Conservation (phyloP, 306 rosid species). For the Trifolium subterraneum region DNA sequence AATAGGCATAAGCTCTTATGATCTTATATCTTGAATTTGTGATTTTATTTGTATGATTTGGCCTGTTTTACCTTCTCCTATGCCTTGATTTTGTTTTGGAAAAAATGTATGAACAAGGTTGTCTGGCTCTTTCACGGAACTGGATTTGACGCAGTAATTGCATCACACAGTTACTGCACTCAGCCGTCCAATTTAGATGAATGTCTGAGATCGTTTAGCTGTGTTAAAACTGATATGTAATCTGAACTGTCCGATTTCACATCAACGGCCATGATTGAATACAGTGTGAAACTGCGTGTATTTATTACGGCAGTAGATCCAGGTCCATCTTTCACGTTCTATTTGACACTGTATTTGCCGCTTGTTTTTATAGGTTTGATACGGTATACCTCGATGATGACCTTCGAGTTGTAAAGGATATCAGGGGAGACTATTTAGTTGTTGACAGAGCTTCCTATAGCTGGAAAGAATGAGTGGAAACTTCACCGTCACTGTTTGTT, state of each 20-base stretch:
- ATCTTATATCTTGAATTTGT: background rate
- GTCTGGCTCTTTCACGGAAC: background rate
- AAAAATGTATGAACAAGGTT: background rate
- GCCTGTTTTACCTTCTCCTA: background rate
- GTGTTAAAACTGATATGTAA: no score
- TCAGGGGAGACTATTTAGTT: slow-evolving; percentile 84
- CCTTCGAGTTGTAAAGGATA: slow-evolving; percentile 81
- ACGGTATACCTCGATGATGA: slow-evolving; percentile 74
- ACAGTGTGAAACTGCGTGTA: no score
- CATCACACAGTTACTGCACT: no score
- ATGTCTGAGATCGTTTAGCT: no score
- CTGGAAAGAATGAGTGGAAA: slow-evolving; percentile 71
- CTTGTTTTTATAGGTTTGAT: slow-evolving; percentile 69
- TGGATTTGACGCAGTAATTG: no score
- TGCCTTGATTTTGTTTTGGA: background rate
- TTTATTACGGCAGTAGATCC: no score
- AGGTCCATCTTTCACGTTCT: background rate
- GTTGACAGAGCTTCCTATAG: slow-evolving; percentile 75
- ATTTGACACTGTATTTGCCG: slow-evolving; percentile 32
- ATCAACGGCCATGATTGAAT: no score
- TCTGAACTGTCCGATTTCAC: no score
- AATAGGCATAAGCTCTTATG: background rate
- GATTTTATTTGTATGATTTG: background rate
- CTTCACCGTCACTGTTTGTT: slow-evolving; percentile 12
- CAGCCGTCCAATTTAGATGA: no score